A percentile compares a stretch with the other conserved stretches of the same genome.
These are phyloP conservation scores for Rhynchosporium secalis DNA, from an alignment of 2,329 filamentous ascomycete species.

Conservation along the genomic window DNA sequence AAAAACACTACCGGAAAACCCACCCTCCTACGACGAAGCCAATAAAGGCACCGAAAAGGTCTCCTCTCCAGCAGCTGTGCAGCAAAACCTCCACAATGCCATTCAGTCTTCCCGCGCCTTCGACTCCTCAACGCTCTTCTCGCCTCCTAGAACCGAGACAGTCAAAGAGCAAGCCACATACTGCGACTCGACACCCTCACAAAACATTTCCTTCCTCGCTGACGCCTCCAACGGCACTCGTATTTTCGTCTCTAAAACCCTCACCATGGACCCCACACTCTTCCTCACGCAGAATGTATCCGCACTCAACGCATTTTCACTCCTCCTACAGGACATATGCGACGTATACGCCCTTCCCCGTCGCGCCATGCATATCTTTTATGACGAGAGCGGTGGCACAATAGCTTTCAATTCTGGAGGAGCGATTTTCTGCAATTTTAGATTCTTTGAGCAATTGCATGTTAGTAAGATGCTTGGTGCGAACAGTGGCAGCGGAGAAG, in stretches of 20 bases:
- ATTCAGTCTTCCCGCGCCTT: conserved; percentile 77
- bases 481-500: conserved; percentile 42
- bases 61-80: conserved; percentile 60
- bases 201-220: conserved; percentile 71
- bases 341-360: conserved; percentile 70
- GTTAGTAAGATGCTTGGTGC: conserved; percentile 46
- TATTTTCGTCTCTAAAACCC: conserved; percentile 65
- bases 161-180: conserved; percentile 84
- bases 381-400: conserved; percentile 73
- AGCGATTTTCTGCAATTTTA: conserved; percentile 89
- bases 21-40: conserved; percentile 34
- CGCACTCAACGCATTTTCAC: conserved; percentile 68
- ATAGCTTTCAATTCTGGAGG: conserved; percentile 92
- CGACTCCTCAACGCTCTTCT: conserved; percentile 72
- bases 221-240: conserved; percentile 71
- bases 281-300: conserved; percentile 64
- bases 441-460: conserved; percentile 83
- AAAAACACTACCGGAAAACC: conserved; percentile 24
- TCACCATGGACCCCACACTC: conserved; percentile 48
- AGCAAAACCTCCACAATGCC: conserved; percentile 74
- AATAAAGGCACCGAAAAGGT: conserved; percentile 44
- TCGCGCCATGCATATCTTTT: conserved; percentile 79
- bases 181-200: conserved; percentile 74
- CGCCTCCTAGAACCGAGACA: conserved; percentile 66
- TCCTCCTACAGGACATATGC: conserved; percentile 67